Evolutionary conservation across 75 land plant genomes (phyloP).

Genomic region (Ceratopteris richardii): DNA sequence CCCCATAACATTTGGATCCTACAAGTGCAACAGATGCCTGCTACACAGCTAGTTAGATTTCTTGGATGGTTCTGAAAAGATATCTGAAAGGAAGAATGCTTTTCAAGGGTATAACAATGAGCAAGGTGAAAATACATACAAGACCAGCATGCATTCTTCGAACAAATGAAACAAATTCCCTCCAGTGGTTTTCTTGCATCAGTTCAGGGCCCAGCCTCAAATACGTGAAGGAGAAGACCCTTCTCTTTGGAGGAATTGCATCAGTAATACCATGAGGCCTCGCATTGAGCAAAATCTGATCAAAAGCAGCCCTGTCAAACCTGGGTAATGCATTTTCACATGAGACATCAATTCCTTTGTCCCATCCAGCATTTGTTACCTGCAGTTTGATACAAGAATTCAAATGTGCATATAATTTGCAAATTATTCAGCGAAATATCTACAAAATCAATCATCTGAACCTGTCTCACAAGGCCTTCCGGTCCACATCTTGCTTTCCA

Average conservation of each 20-base stretch:
- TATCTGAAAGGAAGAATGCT: no score
- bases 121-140: no score
- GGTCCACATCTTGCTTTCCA: slow-evolving; percentile 49
- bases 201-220: slow-evolving; percentile 42
- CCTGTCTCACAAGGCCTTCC: slow-evolving; percentile 75
- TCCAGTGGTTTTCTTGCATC: slow-evolving; percentile 24
- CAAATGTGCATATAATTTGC: no score
- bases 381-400: no score
- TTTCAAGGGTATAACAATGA: no score
- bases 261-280: slow-evolving; percentile 53
- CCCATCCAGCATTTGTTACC: slow-evolving; percentile 53
- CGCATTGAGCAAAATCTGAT: slow-evolving; percentile 46
- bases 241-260: slow-evolving; percentile 28
- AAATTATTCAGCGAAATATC: no score
- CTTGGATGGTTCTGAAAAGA: no score
- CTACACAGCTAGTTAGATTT: no score
- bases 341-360: slow-evolving; percentile 46
- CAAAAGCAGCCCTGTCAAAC: slow-evolving; percentile 40
- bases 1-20: no score
- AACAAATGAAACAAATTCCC: slow-evolving; percentile 43
- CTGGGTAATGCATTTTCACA: slow-evolving; percentile 58
- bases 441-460: no score
- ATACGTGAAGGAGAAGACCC: slow-evolving; percentile 40
- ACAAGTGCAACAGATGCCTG: no score
- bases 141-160: slow-evolving; percentile 57